Evolutionary conservation across 352 stramenopile species (phyloP).

Genomic region (Phytophthora fragariaefolia): DNA sequence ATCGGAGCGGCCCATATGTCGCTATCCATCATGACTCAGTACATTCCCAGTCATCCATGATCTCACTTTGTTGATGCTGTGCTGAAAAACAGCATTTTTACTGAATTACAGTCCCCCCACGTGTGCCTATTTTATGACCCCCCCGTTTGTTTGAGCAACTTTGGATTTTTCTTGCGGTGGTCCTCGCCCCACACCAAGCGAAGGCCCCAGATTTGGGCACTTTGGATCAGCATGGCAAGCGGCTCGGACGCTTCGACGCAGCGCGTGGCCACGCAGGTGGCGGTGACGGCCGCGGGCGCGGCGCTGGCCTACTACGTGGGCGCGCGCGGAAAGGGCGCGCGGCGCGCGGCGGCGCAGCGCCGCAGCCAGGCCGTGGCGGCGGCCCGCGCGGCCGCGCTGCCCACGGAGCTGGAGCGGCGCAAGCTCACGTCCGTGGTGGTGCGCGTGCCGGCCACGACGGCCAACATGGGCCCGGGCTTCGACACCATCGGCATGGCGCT

Average conservation of each 20-base stretch:
- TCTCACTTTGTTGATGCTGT: no score
- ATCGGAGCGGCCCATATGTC: no score
- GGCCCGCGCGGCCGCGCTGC: constrained; percentile 29
- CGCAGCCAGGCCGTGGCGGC: constrained; percentile 23
- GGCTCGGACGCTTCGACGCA: constrained; percentile 34
- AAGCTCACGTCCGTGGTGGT: constrained; percentile 95
- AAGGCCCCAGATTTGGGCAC: no score
- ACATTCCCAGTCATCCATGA: no score
- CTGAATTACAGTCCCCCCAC: no score
- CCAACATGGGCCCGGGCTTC: constrained; percentile 98
- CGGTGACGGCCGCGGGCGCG: constrained; percentile 55
- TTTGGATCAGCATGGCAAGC: constrained; percentile 28
- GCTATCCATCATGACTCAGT: no score
- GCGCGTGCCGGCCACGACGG: constrained; percentile 97
- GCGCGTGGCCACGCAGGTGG: constrained; percentile 58
- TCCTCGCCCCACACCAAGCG: no score
- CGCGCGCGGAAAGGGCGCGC: constrained; percentile 51
- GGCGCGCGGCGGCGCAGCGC: constrained; percentile 31
- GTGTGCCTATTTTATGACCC: no score
- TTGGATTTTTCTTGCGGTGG: no score
- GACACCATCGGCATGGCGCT: constrained; percentile 98
- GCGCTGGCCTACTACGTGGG: constrained; percentile 74
- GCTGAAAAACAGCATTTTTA: no score
- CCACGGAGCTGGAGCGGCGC: constrained; percentile 40
- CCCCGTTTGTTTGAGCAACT: no score